These are phyloP conservation scores for Clonostachys chloroleuca DNA, from an alignment of 2,329 filamentous ascomycete species.

Conservation along the genomic window DNA sequence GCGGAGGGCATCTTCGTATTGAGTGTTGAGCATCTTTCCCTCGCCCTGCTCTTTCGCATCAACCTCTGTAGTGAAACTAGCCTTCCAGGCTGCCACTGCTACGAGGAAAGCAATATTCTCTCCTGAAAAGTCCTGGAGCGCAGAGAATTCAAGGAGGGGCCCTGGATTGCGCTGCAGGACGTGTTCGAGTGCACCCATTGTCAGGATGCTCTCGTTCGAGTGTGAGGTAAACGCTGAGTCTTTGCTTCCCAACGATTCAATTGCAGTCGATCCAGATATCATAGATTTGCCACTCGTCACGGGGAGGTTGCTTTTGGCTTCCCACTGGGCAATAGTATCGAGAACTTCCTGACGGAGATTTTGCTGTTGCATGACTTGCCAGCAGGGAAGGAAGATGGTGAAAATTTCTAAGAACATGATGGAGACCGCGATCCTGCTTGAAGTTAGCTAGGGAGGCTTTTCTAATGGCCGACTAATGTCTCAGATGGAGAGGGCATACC, in stretches of 20 bases:
- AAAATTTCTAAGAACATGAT: constrained; percentile 61
- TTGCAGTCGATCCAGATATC: constrained; percentile 7
- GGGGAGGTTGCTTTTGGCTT: constrained; percentile 28
- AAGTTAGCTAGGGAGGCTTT: too few species aligned
- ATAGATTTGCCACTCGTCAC: constrained; percentile 24
- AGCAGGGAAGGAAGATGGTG: constrained; percentile 59
- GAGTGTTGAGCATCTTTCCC: constrained; percentile 27
- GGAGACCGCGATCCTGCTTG: constrained; percentile 47
- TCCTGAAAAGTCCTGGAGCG: constrained; percentile 59
- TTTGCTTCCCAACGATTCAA: constrained; percentile 16
- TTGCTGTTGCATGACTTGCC: constrained; percentile 44
- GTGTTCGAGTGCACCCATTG: constrained; percentile 56
- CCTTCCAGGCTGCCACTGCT: constrained; percentile 50
- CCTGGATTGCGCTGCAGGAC: constrained; percentile 51
- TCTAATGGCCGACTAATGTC: background rate
- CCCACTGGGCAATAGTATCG: constrained; percentile 43
- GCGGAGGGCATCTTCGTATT: constrained; percentile 52
- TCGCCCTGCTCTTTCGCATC: background rate
- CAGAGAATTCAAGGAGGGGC: constrained; percentile 57
- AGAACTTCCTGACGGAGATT: constrained; percentile 41
- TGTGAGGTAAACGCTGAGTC: background rate
- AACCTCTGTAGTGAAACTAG: constrained; percentile 8
- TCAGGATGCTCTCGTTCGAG: constrained; percentile 41
- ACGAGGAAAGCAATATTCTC: constrained; percentile 66
- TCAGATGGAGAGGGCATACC: constrained; percentile 36